Base-by-base conservation (phyloP, 345 rosid species). In the Acer campestre region DNA sequence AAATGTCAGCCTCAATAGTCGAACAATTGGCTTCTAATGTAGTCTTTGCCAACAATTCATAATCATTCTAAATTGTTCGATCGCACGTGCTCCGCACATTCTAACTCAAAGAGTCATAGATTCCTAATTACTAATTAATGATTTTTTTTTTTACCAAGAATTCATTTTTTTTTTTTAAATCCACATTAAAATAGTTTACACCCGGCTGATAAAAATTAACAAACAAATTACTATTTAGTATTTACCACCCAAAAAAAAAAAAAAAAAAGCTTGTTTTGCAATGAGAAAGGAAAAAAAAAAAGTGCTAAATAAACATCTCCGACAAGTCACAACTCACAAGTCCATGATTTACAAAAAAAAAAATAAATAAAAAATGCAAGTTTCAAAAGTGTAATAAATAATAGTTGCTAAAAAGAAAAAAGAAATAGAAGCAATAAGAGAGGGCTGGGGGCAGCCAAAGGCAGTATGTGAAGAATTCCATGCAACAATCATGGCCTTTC, bases 401-500 rank as follows among this genome's bases (percentile, higher is more conserved):
- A 79, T 70, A 68, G 31, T 65, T 70, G 58, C 59, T 7, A 46
- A 76, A 80, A 74, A 71, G 76, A 86, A 79, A 78, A 82, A 76
- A 87, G 79, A 17, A 78, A 13, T 77, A 56, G 80, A 87, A 83
- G 89, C 88, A 84, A 86, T 75, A 78, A 83, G 83, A 79, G 79
- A 67, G 86, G 75, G 85, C 71, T 80, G 56, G 44, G 61, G 79
- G 71, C 65, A 82, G 81, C 66, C 74, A 74, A 70, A 78, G 83
- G 85, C 79, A 68, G 75, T 62, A 76, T 80, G 71, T 62, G 83
- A 86, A 86, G 96, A 94, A 90, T 92, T 94, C 98, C 95, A 93
- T 91, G 97, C 90, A 89, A 85, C 74, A 87, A 94, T 94, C 85
- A 94, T 94, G 86, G 91, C 94, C 66, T 77, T 84, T 80, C 89